Base-by-base conservation (phyloP, 2,329 filamentous ascomycete species). In the Clarireedia sp. region DNA sequence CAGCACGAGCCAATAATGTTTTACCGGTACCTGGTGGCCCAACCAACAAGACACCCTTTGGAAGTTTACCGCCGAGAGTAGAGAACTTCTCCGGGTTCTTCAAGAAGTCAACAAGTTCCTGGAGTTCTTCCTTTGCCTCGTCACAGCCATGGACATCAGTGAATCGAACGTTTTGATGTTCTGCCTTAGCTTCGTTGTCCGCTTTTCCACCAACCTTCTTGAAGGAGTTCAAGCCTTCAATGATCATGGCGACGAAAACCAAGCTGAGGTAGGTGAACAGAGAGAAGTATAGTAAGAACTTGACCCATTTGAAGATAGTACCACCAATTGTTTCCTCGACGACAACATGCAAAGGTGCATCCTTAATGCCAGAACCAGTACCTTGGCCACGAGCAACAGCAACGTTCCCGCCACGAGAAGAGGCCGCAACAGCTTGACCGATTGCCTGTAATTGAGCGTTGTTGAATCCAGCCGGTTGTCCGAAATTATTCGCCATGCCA, bases 11-110 rank as follows among this genome's bases (percentile, higher is more conserved):
- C 59, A 99, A 81, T 41, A 99, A 81, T 12, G 94, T 99, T 75
- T 99, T 99, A 74, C 94, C 94, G 59, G 94, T 99, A 75, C 94
- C 94, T 51, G 94, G 94, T 68, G 94, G 94, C 0, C 94, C 94
- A 67, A 96, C 90, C 23, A 99, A 81, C 50, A 99, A 80, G 57
- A 99, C 90, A 76, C 94, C 94, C 73, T 97, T 99, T 54, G 94
- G 94, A 53, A 99, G 81, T 73, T 97, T 96, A 66, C 94, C 94
- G 68, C 94, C 94, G 48, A 99, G 85, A 59, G 89, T 89, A 47
- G 88, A 91, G 73, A 97, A 99, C 67, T 87, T 89, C 10, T 95
- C 89, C 0, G 94, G 95, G 69, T 92, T 91, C 72, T 90, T 88
- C 63, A 99, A 74, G 66, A 99, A 99, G 65, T 99, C 94, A 48